These are phyloP conservation scores for Thuja plicata DNA, from an alignment of 83 land plant genomes.

Conservation along the genomic window DNA sequence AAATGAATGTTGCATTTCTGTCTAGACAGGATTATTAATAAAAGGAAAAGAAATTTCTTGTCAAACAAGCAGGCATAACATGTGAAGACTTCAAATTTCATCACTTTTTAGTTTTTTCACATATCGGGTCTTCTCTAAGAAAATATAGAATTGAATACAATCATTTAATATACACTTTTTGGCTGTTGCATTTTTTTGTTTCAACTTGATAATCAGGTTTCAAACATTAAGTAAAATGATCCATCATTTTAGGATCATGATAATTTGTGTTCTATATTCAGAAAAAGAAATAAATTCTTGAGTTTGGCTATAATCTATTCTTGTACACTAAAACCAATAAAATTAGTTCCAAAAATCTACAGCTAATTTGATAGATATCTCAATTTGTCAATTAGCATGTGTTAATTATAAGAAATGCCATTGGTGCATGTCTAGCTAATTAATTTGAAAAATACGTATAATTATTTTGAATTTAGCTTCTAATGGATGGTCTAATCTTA, in stretches of 20 bases:
- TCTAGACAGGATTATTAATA: background rate
- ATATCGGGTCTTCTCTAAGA: background rate
- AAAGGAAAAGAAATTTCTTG: background rate
- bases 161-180: background rate
- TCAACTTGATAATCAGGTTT: background rate
- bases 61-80: background rate
- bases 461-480: background rate
- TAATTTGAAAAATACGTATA: background rate
- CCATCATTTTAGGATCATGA: background rate
- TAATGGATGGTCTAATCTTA: slow-evolving; percentile 8
- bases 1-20: background rate
- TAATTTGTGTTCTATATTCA: background rate
- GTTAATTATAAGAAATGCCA: background rate
- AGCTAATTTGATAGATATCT: background rate
- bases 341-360: background rate
- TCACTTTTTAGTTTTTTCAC: background rate
- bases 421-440: background rate
- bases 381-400: background rate
- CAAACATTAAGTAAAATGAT: background rate
- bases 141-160: background rate
- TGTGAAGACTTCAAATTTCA: background rate
- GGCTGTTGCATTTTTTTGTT: background rate
- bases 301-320: background rate
- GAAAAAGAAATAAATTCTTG: background rate
- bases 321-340: background rate